A percentile compares a stretch with the other conserved stretches of the same genome.
Conservation (phyloP, 2,329 filamentous ascomycete species). For the Fusarium subglutinans region DNA sequence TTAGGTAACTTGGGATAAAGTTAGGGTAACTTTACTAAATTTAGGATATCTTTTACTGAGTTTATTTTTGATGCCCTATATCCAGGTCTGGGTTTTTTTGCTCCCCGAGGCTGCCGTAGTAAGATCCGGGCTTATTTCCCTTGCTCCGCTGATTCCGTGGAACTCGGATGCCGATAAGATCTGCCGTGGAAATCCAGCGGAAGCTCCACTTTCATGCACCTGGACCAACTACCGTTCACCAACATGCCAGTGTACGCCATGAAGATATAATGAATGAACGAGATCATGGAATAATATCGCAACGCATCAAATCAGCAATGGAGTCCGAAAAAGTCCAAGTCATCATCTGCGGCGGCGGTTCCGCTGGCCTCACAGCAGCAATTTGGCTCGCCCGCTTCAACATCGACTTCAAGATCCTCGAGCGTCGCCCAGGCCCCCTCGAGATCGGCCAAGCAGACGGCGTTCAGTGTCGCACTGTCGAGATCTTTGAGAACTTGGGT, state of each 20-base stretch:
- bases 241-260: neutral
- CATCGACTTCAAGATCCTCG: conserved; percentile 13
- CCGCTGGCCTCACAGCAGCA: conserved; percentile 17
- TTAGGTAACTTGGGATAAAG: too few species aligned
- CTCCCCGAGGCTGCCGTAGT: neutral
- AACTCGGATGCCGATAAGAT: conserved; percentile 4
- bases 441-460: conserved; percentile 55
- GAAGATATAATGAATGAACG: neutral
- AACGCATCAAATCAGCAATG: neutral
- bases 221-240: neutral
- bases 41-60: too few species aligned
- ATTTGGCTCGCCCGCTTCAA: conserved; percentile 14
- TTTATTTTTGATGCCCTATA: too few species aligned
- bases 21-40: too few species aligned
- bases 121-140: neutral
- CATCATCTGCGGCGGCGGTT: conserved; percentile 14
- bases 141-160: neutral
- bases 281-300: accelerated
- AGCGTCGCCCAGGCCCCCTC: neutral
- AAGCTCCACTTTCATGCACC: neutral
- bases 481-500: conserved; percentile 77
- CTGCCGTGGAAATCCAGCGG: neutral
- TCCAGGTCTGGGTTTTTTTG: too few species aligned
- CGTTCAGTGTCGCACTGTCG: conserved; percentile 70
- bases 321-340: conserved; percentile 3